These are phyloP conservation scores for Dinochytrium kinnereticum DNA, from an alignment of 371 early-diverging fungal genomes.

Conservation along the genomic window DNA sequence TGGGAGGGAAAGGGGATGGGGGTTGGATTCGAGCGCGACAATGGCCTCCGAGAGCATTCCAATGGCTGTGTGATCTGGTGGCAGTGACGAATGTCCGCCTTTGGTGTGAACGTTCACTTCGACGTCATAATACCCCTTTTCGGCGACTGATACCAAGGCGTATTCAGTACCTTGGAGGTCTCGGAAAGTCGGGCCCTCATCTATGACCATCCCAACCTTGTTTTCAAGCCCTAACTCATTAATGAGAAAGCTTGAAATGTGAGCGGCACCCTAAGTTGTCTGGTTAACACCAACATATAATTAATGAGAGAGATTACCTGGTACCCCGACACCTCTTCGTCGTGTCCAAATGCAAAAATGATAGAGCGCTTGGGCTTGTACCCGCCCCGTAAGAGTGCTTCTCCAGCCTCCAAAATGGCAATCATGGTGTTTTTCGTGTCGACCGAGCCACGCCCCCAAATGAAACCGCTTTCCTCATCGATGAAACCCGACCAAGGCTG, in stretches of 20 bases:
- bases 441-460: constrained; percentile 50
- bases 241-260: constrained; percentile 27
- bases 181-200: constrained; percentile 40
- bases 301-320: too few relatives aligned
- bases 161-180: constrained; percentile 15
- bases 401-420: constrained; percentile 34
- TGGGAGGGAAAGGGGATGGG: constrained; percentile 21
- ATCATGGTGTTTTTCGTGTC: constrained; percentile 43
- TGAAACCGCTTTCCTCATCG: constrained; percentile 27
- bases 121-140: constrained; percentile 48
- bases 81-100: constrained; percentile 50
- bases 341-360: constrained; percentile 47
- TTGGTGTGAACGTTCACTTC: constrained; percentile 29
- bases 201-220: constrained; percentile 39
- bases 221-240: constrained; percentile 20
- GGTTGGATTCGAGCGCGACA: constrained; percentile 33
- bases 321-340: constrained; percentile 51
- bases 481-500: constrained; percentile 23
- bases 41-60: constrained; percentile 36
- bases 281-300: too few relatives aligned
- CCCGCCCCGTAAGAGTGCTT: constrained; percentile 32
- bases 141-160: constrained; percentile 37
- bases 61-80: constrained; percentile 48
- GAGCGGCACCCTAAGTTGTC: constrained; percentile 36
- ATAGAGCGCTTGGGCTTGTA: constrained; percentile 39